Conservation (phyloP, 2,329 filamentous ascomycete genomes). For the Cercospora berteroae region DNA sequence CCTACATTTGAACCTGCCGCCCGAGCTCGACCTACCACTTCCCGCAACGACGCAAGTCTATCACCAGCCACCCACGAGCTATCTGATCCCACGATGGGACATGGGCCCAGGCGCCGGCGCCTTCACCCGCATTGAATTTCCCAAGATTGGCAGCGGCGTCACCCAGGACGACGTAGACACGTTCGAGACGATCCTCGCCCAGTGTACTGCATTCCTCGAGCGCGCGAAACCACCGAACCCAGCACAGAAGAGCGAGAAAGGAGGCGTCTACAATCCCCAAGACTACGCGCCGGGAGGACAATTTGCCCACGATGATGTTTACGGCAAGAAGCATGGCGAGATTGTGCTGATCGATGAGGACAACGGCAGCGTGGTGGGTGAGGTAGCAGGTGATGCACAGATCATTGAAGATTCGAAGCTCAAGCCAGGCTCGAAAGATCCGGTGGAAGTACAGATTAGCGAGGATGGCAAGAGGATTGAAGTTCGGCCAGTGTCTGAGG, state of each 20-base stretch:
- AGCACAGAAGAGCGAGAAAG: conserved; percentile 33
- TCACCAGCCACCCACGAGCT: conserved; percentile 88
- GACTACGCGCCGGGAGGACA: conserved; percentile 71
- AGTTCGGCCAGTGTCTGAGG: conserved; percentile 64
- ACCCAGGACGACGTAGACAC: conserved; percentile 92
- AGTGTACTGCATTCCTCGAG: conserved; percentile 94
- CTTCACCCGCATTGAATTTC: conserved; percentile 92
- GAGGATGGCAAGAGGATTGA: conserved; percentile 66
- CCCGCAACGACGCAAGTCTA: conserved; percentile 97
- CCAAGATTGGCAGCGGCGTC: conserved; percentile 66
- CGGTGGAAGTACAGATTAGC: conserved; percentile 75
- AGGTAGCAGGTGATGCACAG: conserved; percentile 78
- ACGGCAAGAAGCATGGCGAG: conserved; percentile 56
- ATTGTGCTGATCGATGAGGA: conserved; percentile 95
- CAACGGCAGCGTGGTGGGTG: conserved; percentile 90
- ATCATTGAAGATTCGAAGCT: conserved; percentile 74
- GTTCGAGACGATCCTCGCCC: conserved; percentile 95
- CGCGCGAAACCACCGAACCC: conserved; percentile 63
- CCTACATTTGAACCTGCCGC: conserved; percentile 88
- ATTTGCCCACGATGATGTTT: conserved; percentile 54
- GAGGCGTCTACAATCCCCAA: conserved; percentile 69
- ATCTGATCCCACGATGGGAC: conserved; percentile 94
- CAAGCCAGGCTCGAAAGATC: conserved; percentile 85
- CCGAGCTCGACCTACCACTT: conserved; percentile 87
- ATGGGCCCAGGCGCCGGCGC: conserved; percentile 82